A percentile compares a stretch with the other conserved stretches of the same genome.
Conservation (phyloP, 129 eudicot genomes). For the Dittrichia graveolens region DNA sequence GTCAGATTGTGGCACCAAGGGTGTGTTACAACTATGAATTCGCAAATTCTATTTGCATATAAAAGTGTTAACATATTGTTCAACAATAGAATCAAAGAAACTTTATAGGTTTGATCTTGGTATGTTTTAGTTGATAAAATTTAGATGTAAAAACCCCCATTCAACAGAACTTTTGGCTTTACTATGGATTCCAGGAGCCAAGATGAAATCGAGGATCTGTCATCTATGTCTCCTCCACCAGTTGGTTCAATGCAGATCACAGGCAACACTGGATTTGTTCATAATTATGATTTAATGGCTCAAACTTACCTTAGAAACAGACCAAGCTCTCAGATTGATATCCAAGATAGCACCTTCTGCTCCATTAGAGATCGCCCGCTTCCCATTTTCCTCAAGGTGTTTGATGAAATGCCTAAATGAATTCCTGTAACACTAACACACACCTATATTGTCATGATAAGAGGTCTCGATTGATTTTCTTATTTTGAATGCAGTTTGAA, state of each 20-base stretch:
- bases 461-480: conserved; percentile 4
- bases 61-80: conserved; percentile 43
- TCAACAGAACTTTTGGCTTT: conserved; percentile 19
- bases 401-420: background rate
- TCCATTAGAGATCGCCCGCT: conserved; percentile 59
- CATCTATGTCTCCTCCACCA: conserved; percentile 50
- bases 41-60: conserved; percentile 23
- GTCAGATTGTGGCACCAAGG: conserved; percentile 48
- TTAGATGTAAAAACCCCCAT: conserved; percentile 27
- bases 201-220: conserved; percentile 64
- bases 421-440: background rate
- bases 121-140: conserved; percentile 41
- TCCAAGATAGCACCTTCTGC: conserved; percentile 52
- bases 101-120: conserved; percentile 49
- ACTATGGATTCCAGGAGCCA: conserved; percentile 53
- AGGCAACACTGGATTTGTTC: conserved; percentile 60
- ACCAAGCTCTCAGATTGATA: conserved; percentile 63
- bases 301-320: conserved; percentile 55
- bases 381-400: conserved; percentile 84
- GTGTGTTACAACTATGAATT: conserved; percentile 54
- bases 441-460: background rate
- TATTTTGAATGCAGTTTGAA: conserved; percentile 61
- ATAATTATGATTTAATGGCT: conserved; percentile 57
- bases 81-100: conserved; percentile 38
- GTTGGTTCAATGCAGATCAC: conserved; percentile 62